phyloP scores from a whole-genome alignment of 2,329 filamentous ascomycete genomes.

The Cercospora beticola region DNA sequence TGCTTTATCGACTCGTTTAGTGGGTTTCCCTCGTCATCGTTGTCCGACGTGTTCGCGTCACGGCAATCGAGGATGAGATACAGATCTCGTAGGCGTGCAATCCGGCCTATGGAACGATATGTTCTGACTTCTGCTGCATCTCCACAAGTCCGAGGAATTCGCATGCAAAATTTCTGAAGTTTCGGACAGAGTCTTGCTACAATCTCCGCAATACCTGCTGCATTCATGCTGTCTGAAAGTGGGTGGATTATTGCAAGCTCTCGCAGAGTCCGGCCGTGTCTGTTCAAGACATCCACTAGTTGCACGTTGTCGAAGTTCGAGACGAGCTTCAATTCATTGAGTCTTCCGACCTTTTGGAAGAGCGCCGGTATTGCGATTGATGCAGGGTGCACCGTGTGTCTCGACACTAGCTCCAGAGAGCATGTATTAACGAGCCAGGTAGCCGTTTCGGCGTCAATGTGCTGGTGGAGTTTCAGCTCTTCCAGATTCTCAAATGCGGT shows the following conservation, averaged over 20 bases:
- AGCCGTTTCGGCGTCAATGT: not conserved
- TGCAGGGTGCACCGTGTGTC: not conserved
- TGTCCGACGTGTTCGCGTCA: not conserved
- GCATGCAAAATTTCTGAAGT: not conserved
- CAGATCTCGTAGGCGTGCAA: not conserved
- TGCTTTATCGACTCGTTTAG: not conserved
- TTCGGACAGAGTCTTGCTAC: not conserved
- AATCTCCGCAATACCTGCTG: not conserved
- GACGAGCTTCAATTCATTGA: not conserved
- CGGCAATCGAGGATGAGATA: not conserved
- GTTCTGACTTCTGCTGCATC: not conserved
- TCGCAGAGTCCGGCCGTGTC: not conserved
- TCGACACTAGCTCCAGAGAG: not conserved
- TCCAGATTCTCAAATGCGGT: not conserved
- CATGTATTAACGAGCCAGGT: not conserved
- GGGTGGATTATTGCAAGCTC: not conserved
- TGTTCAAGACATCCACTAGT: not conserved
- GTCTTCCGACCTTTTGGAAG: not conserved
- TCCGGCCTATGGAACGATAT: not conserved
- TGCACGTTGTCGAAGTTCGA: not conserved
- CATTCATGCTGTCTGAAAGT: not conserved
- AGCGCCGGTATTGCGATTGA: not conserved
- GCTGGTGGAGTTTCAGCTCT: not conserved
- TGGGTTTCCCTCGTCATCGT: not conserved
- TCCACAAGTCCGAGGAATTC: not conserved